A percentile compares a stretch with the other conserved stretches of the same genome.
Conservation (phyloP, 768 basidiomycete species). For the Phlebiopsis gigantea region DNA sequence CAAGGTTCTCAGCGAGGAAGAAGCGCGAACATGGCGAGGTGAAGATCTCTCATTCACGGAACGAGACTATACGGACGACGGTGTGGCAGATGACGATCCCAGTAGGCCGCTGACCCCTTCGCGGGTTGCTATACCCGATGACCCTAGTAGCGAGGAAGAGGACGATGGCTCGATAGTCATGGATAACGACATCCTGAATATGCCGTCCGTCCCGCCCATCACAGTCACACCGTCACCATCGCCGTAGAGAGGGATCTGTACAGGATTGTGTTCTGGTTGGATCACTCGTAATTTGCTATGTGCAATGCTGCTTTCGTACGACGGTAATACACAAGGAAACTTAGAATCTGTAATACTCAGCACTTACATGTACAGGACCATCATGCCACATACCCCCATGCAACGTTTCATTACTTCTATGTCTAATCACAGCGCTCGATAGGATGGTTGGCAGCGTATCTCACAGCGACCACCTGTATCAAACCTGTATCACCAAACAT, state of each 20-base stretch:
- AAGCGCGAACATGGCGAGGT: constrained; percentile 53
- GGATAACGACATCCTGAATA: constrained; percentile 16
- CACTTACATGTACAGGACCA: constrained; percentile 13
- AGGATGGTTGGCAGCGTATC: too few species aligned
- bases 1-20: constrained; percentile 71
- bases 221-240: constrained; percentile 36
- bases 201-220: constrained; percentile 33
- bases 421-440: constrained; percentile 10
- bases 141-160: constrained; percentile 24
- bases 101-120: constrained; percentile 17
- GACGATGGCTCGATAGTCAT: constrained; percentile 22
- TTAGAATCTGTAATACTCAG: constrained; percentile 11
- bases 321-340: constrained; percentile 2
- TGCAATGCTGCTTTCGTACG: constrained; percentile 16
- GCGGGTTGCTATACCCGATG: constrained; percentile 15
- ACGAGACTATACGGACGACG: constrained; percentile 10
- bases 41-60: constrained; percentile 17
- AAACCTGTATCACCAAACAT: too few species aligned
- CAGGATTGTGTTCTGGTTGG: neutral
- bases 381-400: constrained; percentile 18
- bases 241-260: constrained; percentile 13
- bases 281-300: neutral
- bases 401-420: constrained; percentile 12
- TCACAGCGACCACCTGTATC: too few species aligned
- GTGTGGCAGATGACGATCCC: constrained; percentile 8